Evolutionary conservation across 352 stramenopile species (phyloP).

Genomic region (Phytopythium montanum): DNA sequence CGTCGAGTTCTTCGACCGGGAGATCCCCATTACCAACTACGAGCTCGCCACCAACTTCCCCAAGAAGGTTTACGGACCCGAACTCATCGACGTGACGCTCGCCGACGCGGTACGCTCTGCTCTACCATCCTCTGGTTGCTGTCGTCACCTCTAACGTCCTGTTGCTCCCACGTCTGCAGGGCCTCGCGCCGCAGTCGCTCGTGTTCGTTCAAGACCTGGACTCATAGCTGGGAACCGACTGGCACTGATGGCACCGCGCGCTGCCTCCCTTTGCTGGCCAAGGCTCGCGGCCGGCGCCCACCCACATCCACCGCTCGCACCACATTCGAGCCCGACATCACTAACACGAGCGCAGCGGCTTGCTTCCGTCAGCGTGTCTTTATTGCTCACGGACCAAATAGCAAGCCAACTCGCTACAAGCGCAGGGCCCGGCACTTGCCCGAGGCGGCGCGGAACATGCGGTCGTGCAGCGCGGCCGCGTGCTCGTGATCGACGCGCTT

Average conservation of each 20-base stretch:
- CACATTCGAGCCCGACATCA: background rate
- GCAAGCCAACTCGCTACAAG: conserved; percentile 25
- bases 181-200: conserved; percentile 65
- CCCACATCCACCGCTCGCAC: background rate
- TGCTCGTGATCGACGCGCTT: conserved; percentile 52
- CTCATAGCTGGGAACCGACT: conserved; percentile 33
- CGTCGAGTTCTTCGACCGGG: conserved; percentile 74
- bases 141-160: background rate
- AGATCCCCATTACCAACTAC: conserved; percentile 74
- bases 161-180: conserved; percentile 24
- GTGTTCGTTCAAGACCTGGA: conserved; percentile 84
- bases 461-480: conserved; percentile 72
- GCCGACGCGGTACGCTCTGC: conserved; percentile 52
- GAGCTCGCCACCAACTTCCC: conserved; percentile 86
- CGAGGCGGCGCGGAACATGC: conserved; percentile 79
- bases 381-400: background rate
- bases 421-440: conserved; percentile 59
- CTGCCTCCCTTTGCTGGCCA: background rate
- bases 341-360: background rate
- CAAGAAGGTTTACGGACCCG: conserved; percentile 64
- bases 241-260: background rate
- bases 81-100: conserved; percentile 60
- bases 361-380: background rate
- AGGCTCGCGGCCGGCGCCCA: background rate
- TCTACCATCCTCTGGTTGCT: background rate